Base-by-base conservation (phyloP, 169 alveolate genomes). In the Cryptosporidium tyzzeri region DNA sequence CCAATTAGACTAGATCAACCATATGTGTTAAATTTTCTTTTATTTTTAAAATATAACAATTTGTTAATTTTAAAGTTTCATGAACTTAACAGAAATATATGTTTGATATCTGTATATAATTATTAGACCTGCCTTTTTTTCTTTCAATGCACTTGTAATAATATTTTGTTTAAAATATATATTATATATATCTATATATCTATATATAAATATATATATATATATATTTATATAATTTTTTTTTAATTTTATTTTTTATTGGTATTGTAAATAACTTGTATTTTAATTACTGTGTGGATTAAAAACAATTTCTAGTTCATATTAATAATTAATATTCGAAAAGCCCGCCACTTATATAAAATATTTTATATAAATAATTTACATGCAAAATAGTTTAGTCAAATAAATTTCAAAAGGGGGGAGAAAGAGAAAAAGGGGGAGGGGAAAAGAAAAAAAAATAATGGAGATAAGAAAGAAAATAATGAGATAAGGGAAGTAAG, bases 261-360 rank as follows among this genome's bases (percentile, higher is more conserved):
- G 48, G 16, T 41, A 41, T 41, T 41, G 48, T 9, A 8, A 41
- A 41, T 23, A 53, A 23, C 26, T 53, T 53, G n/a, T 55, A 16
- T 3, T 55, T 26, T 21, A 48, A 48, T n/a, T 53, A 21, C n/a
- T 55, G 67, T 55, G 67, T 55, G 67, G 67, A 55, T 55, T 55
- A 55, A 2, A 21, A 26, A 21, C 33, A 65, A 65, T 65, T 65
- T 65, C 71, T 65, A 65, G 71, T 65, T 65, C 71, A 65, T 33
- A 21, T 1, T 26, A 65, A 0, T 33, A 65, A 59, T 59, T 59
- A 65, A 35, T 16, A n/a, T 0, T 26, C 0, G 29, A 26, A 62
- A 10, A 37, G 50, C 71, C 71, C 71, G 71, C 71, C 71, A 65
- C 9, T 65, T 65, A 0, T 65, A 65, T 16, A 65, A n/a, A 62